A percentile compares a stretch with the other conserved stretches of the same genome.
Conservation (phyloP, 2,329 filamentous ascomycete species). For the Verticillium zaregamsianum region DNA sequence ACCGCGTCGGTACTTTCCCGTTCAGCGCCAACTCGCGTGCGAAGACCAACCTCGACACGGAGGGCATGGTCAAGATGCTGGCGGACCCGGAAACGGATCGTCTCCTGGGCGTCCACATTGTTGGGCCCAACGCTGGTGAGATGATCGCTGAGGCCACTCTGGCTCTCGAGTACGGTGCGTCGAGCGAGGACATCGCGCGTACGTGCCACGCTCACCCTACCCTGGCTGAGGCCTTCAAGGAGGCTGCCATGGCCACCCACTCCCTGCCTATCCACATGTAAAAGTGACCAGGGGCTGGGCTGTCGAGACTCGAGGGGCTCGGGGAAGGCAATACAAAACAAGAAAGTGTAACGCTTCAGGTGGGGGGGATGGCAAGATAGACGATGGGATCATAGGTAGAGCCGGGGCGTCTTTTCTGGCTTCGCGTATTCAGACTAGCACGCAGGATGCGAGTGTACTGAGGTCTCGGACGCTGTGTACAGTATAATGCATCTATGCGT, state of each 20-base stretch:
- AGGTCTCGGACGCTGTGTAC: slow-evolving; percentile 1
- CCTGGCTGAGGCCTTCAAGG: slow-evolving; percentile 96
- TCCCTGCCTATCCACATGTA: slow-evolving; percentile 95
- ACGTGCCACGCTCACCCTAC: slow-evolving; percentile 97
- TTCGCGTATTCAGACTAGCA: slow-evolving; percentile 1
- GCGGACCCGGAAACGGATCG: slow-evolving; percentile 95
- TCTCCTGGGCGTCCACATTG: slow-evolving; percentile 92
- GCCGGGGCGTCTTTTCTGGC: background rate
- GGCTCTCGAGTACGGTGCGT: slow-evolving; percentile 94
- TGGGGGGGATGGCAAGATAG: background rate
- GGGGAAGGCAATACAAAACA: background rate
- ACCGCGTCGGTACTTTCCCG: slow-evolving; percentile 90
- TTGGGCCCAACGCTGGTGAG: slow-evolving; percentile 93
- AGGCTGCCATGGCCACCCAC: slow-evolving; percentile 97
- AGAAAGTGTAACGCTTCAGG: background rate
- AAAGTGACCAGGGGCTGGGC: slow-evolving; percentile 9
- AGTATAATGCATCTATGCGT: background rate
- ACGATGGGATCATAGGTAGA: slow-evolving; percentile 1
- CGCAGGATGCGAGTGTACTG: background rate
- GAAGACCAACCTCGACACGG: slow-evolving; percentile 96
- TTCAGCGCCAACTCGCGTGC: slow-evolving; percentile 98
- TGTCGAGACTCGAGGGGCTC: background rate
- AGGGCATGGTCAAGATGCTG: slow-evolving; percentile 96
- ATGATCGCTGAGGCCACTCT: slow-evolving; percentile 98
- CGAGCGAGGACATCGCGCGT: slow-evolving; percentile 87